Evolutionary conservation across 2,329 filamentous ascomycete genomes (phyloP), one percentile per base, ranked within the genome.

Genomic region (Didymellaceae sp.): DNA sequence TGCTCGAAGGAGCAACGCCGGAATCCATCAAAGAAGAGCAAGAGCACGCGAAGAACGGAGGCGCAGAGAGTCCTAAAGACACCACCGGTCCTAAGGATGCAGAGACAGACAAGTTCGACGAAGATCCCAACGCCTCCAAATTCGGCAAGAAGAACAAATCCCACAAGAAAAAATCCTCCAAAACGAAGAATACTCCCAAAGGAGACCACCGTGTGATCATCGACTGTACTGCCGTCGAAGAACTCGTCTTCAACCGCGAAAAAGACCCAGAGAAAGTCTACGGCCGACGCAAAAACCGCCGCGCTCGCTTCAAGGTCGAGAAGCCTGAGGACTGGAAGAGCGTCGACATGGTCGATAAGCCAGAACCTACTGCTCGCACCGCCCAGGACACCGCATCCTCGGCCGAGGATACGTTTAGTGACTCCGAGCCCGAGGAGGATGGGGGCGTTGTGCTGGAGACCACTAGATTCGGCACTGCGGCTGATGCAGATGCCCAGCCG

Each of bases 121-220:
- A 5, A 47, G 41, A 38, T n/a, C n/a, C n/a, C 6, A 20, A 6
- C 38, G 20, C 14, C 9, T 7, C 21, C 11, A 49, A 56, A 18
- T 51, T 50, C 26, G 39, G 33, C 45, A 56, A 55, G 46, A 59
- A 25, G 14, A 39, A 30, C 21, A 43, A 46, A 17, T 58, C 61
- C 32, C 58, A 66, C 55, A 50, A 68, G 51, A 66, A 70, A 16
- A 74, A 71, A 51, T 44, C 55, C 0, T 58, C 57, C 10, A 64
- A 50, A 17, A 32, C 32, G 2, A 45, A 51, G 6, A 48, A 61
- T 9, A 45, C 54, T 0, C 39, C 52, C 2, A 84, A 84, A 61
- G 80, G 82, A 6, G 82, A 84, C 39, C 67, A 72, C 5, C 66
- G 82, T 1, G 66, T 82, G 5, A 70, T 82, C 1, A 74, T 85